Evolutionary conservation across 2,329 filamentous ascomycete species (phyloP).

Genomic region (Albifimbria verrucaria): DNA sequence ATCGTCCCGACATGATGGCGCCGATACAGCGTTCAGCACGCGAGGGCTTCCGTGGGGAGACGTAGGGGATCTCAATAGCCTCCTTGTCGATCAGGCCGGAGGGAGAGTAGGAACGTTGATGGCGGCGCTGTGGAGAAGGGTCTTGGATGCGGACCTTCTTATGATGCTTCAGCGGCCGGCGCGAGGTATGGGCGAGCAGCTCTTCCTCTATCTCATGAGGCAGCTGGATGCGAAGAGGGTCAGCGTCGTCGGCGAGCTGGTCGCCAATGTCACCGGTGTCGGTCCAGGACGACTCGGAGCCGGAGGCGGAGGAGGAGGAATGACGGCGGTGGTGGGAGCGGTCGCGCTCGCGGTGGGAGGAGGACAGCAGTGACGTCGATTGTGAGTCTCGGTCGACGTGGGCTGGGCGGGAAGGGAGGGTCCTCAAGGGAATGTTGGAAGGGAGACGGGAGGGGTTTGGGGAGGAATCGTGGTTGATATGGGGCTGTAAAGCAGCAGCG

Average conservation of each 20-base stretch:
- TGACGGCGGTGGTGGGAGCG: constrained; percentile 43
- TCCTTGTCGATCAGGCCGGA: constrained; percentile 59
- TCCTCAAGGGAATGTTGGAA: constrained; percentile 85
- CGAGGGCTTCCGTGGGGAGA: constrained; percentile 60
- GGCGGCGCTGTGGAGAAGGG: constrained; percentile 37
- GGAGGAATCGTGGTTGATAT: constrained; percentile 81
- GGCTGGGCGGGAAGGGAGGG: constrained; percentile 48
- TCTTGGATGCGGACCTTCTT: constrained; percentile 69
- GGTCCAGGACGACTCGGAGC: constrained; percentile 77
- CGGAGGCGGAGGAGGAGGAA: constrained; percentile 45
- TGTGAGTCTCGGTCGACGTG: constrained; percentile 37
- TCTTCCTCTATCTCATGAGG: constrained; percentile 63
- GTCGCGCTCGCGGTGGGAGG: constrained; percentile 22
- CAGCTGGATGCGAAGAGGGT: constrained; percentile 72
- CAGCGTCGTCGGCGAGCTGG: constrained; percentile 76
- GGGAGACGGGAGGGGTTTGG: constrained; percentile 63
- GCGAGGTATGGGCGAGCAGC: constrained; percentile 47
- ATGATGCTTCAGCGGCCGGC: constrained; percentile 40
- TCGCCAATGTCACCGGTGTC: constrained; percentile 94
- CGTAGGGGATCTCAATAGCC: constrained; percentile 77
- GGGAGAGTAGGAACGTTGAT: constrained; percentile 28
- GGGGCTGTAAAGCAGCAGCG: constrained; percentile 77
- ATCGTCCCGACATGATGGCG: constrained; percentile 80
- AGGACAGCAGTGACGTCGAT: constrained; percentile 31
- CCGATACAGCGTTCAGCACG: constrained; percentile 69